Conservation (phyloP, 768 basidiomycete genomes). For the Boletus barrowsii region DNA sequence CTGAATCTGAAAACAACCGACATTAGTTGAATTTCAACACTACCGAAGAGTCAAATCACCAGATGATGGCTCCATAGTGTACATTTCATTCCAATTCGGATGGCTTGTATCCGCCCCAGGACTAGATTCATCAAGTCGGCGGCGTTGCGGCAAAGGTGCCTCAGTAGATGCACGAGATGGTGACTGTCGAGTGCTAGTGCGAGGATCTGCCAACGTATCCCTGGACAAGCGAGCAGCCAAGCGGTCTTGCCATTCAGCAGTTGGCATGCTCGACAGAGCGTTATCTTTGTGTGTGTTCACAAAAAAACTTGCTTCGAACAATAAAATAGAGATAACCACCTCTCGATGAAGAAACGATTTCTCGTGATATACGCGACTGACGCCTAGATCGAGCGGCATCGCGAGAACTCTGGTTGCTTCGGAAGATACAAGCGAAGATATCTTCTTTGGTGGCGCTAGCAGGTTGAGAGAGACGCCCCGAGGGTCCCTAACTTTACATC, state of each 20-base stretch:
- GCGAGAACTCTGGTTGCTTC: slow-evolving; percentile 50
- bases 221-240: slow-evolving; percentile 54
- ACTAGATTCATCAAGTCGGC: slow-evolving; percentile 38
- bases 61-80: slow-evolving; percentile 48
- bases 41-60: slow-evolving; percentile 17
- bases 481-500: slow-evolving; percentile 52
- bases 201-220: slow-evolving; percentile 10
- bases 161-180: slow-evolving; percentile 29
- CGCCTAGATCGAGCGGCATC: slow-evolving; percentile 63
- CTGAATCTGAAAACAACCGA: slow-evolving; percentile 28
- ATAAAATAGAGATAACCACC: slow-evolving; percentile 32
- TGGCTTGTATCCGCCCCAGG: slow-evolving; percentile 15
- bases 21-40: slow-evolving; percentile 4
- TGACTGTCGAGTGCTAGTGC: slow-evolving; percentile 8
- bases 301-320: background rate
- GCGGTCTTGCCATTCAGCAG: slow-evolving; percentile 76
- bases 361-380: slow-evolving; percentile 74
- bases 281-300: slow-evolving; percentile 40
- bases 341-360: slow-evolving; percentile 74
- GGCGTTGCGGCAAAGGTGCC: slow-evolving; percentile 42
- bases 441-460: slow-evolving; percentile 70
- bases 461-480: slow-evolving; percentile 60
- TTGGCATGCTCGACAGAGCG: slow-evolving; percentile 59
- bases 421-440: slow-evolving; percentile 71
- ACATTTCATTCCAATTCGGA: slow-evolving; percentile 59